phyloP scores from a whole-genome alignment of 1,284 basidiomycete genomes.

The Sanguinoderma infundibulare region DNA sequence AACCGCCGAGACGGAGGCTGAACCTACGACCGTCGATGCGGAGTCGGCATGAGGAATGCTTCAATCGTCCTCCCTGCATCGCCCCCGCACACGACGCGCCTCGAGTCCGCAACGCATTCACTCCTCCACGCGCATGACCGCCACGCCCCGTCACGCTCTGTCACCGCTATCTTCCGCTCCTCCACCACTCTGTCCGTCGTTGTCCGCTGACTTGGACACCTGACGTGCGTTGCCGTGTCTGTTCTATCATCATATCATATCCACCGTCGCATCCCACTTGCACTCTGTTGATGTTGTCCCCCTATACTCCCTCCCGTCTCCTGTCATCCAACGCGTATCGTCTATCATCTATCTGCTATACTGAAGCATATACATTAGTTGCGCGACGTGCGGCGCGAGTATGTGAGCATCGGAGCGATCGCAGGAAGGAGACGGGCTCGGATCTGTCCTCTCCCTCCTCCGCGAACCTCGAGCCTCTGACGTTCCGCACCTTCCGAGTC shows the following conservation, averaged over 20 bases:
- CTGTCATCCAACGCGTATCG: slow-evolving; percentile 11
- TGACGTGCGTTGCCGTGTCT: slow-evolving; percentile 14
- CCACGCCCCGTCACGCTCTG: slow-evolving; percentile 2
- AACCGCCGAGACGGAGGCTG: slow-evolving; percentile 24
- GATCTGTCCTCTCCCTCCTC: not conserved
- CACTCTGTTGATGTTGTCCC: not conserved
- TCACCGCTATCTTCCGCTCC: not conserved
- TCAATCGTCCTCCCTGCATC: not conserved
- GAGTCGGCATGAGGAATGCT: slow-evolving; percentile 10
- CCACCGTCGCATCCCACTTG: not conserved
- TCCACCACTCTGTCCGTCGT: slow-evolving; percentile 3
- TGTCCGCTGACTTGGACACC: slow-evolving; percentile 16
- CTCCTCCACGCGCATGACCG: slow-evolving; percentile 12
- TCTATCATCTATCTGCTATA: slow-evolving; percentile 25
- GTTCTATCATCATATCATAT: not conserved
- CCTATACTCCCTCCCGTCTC: not conserved
- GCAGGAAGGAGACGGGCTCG: not conserved
- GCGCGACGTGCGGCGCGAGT: slow-evolving; percentile 3
- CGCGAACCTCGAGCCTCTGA: not conserved
- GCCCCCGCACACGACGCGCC: not conserved
- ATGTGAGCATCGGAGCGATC: not conserved
- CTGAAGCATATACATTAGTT: slow-evolving; percentile 27
- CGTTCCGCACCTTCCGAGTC: not conserved
- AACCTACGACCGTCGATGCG: slow-evolving; percentile 19
- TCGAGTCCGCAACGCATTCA: not conserved